phyloP scores from a whole-genome alignment of 306 rosid genomes.

The Cucurbita pepo region DNA sequence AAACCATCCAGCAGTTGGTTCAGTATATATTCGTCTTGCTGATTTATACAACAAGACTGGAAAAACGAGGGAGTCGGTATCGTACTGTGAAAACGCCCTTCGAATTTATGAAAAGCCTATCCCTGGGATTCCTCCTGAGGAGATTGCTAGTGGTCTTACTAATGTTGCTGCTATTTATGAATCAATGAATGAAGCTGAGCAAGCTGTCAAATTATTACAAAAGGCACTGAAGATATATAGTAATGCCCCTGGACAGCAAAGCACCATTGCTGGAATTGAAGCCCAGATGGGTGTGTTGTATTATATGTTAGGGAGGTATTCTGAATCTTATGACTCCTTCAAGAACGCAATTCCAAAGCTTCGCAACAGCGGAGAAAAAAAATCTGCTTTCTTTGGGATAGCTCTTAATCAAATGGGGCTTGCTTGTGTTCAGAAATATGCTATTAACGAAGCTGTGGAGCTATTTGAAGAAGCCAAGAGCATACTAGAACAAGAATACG shows the following conservation, averaged over 20 bases:
- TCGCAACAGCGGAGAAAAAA: conserved; percentile 69
- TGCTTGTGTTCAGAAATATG: conserved; percentile 53
- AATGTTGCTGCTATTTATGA: conserved; percentile 77
- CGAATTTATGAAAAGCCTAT: conserved; percentile 71
- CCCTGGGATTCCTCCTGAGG: conserved; percentile 52
- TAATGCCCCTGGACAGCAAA: conserved; percentile 67
- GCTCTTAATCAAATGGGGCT: conserved; percentile 94
- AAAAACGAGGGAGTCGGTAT: conserved; percentile 60
- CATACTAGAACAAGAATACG: conserved; percentile 52
- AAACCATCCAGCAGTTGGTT: conserved; percentile 79
- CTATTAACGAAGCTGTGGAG: conserved; percentile 51
- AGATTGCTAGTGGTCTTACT: conserved; percentile 70
- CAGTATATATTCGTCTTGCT: conserved; percentile 64
- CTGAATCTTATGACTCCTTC: conserved; percentile 54
- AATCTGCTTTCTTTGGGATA: conserved; percentile 71
- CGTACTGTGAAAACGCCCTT: conserved; percentile 72
- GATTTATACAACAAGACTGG: conserved; percentile 71
- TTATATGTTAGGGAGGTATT: conserved; percentile 54
- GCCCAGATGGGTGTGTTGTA: conserved; percentile 90
- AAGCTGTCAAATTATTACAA: conserved; percentile 51
- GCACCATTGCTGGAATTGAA: conserved; percentile 77
- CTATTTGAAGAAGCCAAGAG: conserved; percentile 73
- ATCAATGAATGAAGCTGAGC: conserved; percentile 70
- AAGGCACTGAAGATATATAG: conserved; percentile 52
- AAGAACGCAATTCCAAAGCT: conserved; percentile 58